phyloP scores from a whole-genome alignment of 2,329 filamentous ascomycete genomes.

The Alternaria viburni region DNA sequence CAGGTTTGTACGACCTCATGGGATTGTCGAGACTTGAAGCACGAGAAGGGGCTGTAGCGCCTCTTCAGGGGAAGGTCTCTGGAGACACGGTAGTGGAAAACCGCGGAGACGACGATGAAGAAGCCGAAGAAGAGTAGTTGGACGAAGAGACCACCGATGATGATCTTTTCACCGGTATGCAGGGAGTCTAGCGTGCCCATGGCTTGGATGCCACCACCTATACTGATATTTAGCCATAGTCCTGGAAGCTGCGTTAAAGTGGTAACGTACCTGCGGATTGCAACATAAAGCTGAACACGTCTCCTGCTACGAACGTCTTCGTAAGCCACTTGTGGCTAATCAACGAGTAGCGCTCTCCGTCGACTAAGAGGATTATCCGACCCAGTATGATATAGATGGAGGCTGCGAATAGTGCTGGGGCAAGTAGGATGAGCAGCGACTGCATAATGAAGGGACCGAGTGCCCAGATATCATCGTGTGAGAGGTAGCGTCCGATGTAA shows the following conservation, averaged over 20 bases:
- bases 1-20: not conserved
- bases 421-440: slow-evolving; percentile 53
- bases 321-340: slow-evolving; percentile 52
- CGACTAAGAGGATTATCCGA: slow-evolving; percentile 50
- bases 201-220: slow-evolving; percentile 28
- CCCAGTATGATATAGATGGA: slow-evolving; percentile 58
- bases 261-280: slow-evolving; percentile 35
- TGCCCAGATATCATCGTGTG: slow-evolving; percentile 45
- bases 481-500: slow-evolving; percentile 56
- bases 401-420: slow-evolving; percentile 56
- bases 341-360: slow-evolving; percentile 49
- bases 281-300: slow-evolving; percentile 54
- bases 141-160: slow-evolving; percentile 47
- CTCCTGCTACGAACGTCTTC: slow-evolving; percentile 55
- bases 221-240: not conserved
- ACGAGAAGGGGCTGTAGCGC: not conserved
- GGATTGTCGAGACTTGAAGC: not conserved
- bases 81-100: slow-evolving; percentile 27
- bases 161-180: slow-evolving; percentile 25
- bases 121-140: slow-evolving; percentile 58
- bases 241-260: slow-evolving; percentile 35
- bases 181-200: slow-evolving; percentile 6
- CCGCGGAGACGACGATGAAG: slow-evolving; percentile 47
- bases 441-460: slow-evolving; percentile 53
- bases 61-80: slow-evolving; percentile 12